Conservation (phyloP, 2,329 filamentous ascomycete genomes). For the Pezicula rhizophila region DNA sequence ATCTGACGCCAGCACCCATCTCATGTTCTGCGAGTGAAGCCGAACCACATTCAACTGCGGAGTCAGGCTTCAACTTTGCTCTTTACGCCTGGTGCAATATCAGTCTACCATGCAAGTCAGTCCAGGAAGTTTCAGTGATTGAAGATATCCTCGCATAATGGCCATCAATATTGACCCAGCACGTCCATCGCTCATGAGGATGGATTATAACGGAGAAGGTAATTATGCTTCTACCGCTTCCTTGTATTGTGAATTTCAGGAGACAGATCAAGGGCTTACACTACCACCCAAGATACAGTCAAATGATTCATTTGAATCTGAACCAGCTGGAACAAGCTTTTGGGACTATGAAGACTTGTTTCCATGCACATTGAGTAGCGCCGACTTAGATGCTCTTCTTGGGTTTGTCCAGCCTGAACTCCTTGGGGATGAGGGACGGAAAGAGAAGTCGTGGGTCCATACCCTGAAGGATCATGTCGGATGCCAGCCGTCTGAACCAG, state of each 20-base stretch:
- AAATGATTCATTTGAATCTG: slow-evolving; percentile 6
- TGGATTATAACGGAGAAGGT: slow-evolving; percentile 16
- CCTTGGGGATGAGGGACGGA: not conserved
- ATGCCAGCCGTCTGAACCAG: not conserved
- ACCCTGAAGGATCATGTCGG: not conserved
- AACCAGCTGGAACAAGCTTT: not conserved
- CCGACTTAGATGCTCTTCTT: slow-evolving; percentile 7
- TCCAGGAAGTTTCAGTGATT: no score
- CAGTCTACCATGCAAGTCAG: no score
- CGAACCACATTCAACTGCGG: no score
- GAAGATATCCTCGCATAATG: not conserved
- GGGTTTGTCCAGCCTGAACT: slow-evolving; percentile 1
- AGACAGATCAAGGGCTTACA: slow-evolving; percentile 22
- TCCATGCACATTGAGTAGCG: not conserved
- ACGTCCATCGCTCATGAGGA: not conserved
- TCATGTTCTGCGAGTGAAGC: no score
- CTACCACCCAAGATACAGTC: slow-evolving; percentile 17
- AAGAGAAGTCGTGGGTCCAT: not conserved
- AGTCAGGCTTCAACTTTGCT: no score
- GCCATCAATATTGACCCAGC: not conserved
- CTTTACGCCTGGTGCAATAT: no score
- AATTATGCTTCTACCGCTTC: slow-evolving; percentile 19
- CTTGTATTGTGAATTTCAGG: slow-evolving; percentile 5
- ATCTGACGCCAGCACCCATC: no score
- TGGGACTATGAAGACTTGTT: not conserved